A percentile compares a stretch with the other conserved stretches of the same genome.
Conservation (phyloP, 176 grass and related monocot species). For the Bolboschoenus planiculmis region DNA sequence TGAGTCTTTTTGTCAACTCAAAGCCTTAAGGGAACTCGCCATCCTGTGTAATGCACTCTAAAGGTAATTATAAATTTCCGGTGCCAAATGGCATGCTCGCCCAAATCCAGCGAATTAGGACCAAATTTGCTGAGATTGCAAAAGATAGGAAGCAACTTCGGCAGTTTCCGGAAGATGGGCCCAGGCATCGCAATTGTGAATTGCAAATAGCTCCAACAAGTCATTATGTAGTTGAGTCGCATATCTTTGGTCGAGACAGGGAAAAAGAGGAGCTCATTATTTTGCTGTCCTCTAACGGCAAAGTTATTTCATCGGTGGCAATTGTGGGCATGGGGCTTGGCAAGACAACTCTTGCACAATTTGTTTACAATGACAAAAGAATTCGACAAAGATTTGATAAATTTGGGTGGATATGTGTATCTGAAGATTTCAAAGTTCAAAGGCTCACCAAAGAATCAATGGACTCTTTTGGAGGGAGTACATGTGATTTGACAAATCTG, state of each 20-base stretch:
- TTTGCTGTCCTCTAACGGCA: too few species aligned
- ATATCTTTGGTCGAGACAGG: too few species aligned
- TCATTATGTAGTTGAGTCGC: too few species aligned
- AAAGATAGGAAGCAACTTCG: too few species aligned
- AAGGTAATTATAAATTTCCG: too few species aligned
- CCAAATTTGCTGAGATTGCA: too few species aligned
- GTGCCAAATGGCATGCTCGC: too few species aligned
- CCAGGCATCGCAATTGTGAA: too few species aligned
- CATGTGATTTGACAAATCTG: slow-evolving; percentile 19
- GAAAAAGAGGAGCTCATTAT: too few species aligned
- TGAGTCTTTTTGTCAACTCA: not conserved
- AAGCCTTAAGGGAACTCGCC: not conserved
- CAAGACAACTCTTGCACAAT: not conserved
- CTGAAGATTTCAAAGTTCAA: slow-evolving; percentile 14
- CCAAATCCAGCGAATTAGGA: too few species aligned
- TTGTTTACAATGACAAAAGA: not conserved
- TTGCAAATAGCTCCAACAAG: too few species aligned
- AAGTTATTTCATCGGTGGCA: not conserved
- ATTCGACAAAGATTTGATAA: not conserved
- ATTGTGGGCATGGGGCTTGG: not conserved
- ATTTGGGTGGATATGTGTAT: slow-evolving; percentile 20
- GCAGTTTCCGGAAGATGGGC: too few species aligned
- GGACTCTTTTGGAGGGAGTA: not conserved
- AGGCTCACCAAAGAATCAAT: slow-evolving; percentile 26
- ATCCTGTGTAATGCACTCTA: not conserved